Evolutionary conservation across 1,284 basidiomycete species (phyloP), one percentile per base, ranked within the genome.

Genomic region (Leccinum pachyderme): DNA sequence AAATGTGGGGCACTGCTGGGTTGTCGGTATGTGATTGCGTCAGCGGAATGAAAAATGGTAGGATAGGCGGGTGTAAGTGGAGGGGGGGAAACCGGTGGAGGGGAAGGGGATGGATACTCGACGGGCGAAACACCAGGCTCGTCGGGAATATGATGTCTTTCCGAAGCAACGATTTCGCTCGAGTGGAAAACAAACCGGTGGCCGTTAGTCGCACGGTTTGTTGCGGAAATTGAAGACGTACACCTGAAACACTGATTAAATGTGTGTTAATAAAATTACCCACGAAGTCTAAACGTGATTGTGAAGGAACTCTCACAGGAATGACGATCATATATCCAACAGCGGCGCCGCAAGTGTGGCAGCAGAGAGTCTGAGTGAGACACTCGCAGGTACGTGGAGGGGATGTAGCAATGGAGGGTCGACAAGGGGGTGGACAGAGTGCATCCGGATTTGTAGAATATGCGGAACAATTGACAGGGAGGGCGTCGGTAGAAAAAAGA

Each of bases 181-280:
- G 89, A 88, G 74, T 93, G 91, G 70, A 94, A 92, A 29, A 95
- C 91, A 66, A 91, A 93, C 25, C 91, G 86, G 68, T 95, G 91
- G 5, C 91, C 90, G 69, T 93, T 94, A 47, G 87, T 89, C 24
- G 79, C 82, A 62, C 83, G 84, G 66, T 86, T 86, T 56, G 79
- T 81, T 4, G 77, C 78, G 48, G 78, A 77, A 53, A 83, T 81
- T 3, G 84, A 86, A n/a, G 83, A 81, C 18, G 85, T 89, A 70
- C 89, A 92, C 44, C 83, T 82, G 18, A 74, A 63, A 69, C 89
- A 91, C 75, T 87, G 61, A 49, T 47, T 37, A 47, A 56, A 57
- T 50, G 49, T 55, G 56, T 54, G 59, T 59, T 31, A 18, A 35
- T 50, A 63, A 49, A 54, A 35, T 47, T 32, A 49, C 55, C 41